Evolutionary conservation across 2,329 filamentous ascomycete genomes (phyloP), one percentile per base, ranked within the genome.

Genomic region (Fusarium sp.): DNA sequence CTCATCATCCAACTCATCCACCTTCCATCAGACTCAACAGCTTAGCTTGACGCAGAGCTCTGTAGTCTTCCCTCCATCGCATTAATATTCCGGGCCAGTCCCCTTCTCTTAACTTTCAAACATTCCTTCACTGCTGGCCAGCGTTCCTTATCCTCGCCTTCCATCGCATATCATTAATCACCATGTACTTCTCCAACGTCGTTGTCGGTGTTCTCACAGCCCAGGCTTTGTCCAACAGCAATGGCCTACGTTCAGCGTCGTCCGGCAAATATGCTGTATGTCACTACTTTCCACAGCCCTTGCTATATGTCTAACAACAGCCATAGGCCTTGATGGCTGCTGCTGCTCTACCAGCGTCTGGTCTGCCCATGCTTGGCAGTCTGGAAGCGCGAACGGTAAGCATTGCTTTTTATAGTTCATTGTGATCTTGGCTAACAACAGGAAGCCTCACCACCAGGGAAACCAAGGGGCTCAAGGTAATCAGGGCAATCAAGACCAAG

Each of bases 181-280:
- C 24, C 0, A 68, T 68, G 64, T 52, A 59, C 42, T 54, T 68
- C 15, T 46, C 64, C 20, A 68, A 68, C 18, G 40, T 68, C 4
- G 34, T 68, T 24, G 18, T 68, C 20, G 50, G 63, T 18, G 24
- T 66, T 11, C 58, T 67, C 1, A 58, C 63, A 15, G 63, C 63
- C 6, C 63, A 67, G 18, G 63, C 63, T 2, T 15, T 67, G 3
- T 67, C 63, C 3, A 42, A 48, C 11, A 22, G 45, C 11, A 33
- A 42, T 34, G 31, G 45, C 7, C 24, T 31, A 1, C 38, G 26
- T 34, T 40, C 36, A 22, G 39, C 39, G 2, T 15, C 56, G 0
- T 28, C 39, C 36, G 45, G 57, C 14, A 67, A 63, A 38, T 67
- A 63, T 10, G 45, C n/a, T 4, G 63, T 66, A 58, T 7, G 36